A percentile compares a stretch with the other conserved stretches of the same genome.
Conservation (phyloP, 139 green algal genomes). For the Chlorella sp. region DNA sequence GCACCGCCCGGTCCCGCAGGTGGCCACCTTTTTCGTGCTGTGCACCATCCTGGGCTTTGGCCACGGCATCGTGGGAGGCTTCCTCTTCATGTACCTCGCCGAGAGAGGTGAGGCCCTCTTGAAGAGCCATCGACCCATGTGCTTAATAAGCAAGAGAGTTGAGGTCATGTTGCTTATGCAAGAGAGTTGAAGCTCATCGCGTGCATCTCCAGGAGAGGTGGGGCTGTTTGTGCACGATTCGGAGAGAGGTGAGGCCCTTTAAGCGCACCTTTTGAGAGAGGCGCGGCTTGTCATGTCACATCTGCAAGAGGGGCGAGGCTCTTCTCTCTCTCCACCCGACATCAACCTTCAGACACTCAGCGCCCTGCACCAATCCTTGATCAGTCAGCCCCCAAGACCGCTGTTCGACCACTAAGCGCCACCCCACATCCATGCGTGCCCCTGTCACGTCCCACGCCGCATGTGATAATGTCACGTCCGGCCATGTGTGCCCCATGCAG, state of each 20-base stretch:
- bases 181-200: not conserved
- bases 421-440: not conserved
- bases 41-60: constrained; percentile 37
- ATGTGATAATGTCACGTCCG: too few species aligned
- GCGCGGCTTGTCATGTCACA: too few species aligned
- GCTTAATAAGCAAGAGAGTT: not conserved
- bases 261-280: too few species aligned
- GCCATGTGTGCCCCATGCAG: not conserved
- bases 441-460: too few species aligned
- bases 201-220: not conserved
- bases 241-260: too few species aligned
- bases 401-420: not conserved
- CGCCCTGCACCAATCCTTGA: too few species aligned
- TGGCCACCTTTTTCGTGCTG: constrained; percentile 23
- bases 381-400: too few species aligned
- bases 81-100: constrained; percentile 38
- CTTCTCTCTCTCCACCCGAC: too few species aligned
- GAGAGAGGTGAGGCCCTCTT: not conserved
- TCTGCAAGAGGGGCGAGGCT: too few species aligned
- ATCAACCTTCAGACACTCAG: too few species aligned
- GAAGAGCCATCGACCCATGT: not conserved
- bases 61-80: constrained; percentile 32
- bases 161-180: too few species aligned
- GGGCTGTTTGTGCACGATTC: too few species aligned
- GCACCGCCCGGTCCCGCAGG: not conserved